These are phyloP conservation scores for Coniochaeta hoffmannii DNA, from an alignment of 2,329 filamentous ascomycete species.

Conservation along the genomic window DNA sequence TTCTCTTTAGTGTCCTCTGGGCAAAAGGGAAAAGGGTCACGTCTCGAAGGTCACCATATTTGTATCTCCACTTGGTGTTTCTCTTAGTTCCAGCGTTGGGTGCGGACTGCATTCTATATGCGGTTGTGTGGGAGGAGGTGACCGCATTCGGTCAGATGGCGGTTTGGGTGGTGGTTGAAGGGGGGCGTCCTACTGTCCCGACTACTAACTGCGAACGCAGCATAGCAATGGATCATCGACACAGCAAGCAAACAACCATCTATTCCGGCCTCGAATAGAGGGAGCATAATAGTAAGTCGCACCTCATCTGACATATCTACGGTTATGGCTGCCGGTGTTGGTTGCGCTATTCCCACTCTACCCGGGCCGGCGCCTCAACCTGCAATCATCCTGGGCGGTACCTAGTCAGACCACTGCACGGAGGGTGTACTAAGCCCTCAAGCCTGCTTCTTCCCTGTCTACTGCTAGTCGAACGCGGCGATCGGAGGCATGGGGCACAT, in stretches of 20 bases:
- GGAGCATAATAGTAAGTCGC: background rate
- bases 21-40: background rate
- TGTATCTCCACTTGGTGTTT: background rate
- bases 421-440: background rate
- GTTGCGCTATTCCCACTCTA: background rate
- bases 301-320: background rate
- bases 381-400: background rate
- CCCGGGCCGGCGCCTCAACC: background rate
- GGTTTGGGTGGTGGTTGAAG: background rate
- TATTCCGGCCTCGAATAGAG: background rate
- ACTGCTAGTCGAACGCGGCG: background rate
- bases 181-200: background rate
- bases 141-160: conserved; percentile 2
- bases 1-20: no score
- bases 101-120: background rate
- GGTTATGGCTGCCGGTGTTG: background rate
- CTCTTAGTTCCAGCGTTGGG: background rate
- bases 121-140: background rate
- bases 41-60: background rate
- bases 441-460: conserved; percentile 1
- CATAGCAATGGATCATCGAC: background rate
- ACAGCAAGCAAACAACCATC: background rate
- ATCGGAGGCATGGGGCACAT: background rate
- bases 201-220: background rate
- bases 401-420: background rate